Evolutionary conservation across 352 stramenopile genomes (phyloP).

Genomic region (Globisporangium mamillatum): DNA sequence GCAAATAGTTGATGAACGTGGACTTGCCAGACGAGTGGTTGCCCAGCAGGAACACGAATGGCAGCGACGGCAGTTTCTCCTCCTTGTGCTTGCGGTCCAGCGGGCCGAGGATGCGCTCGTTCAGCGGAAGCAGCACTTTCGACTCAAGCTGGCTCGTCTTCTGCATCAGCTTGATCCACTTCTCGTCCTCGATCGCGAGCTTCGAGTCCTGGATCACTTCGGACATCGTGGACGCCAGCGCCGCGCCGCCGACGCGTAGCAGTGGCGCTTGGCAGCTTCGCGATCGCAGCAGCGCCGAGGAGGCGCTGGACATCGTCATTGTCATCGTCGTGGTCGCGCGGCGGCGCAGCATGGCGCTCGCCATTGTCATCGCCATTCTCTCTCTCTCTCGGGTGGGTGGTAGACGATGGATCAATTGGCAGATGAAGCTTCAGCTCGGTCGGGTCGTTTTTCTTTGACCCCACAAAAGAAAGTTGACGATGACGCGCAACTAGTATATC

Average conservation of each 20-base stretch:
- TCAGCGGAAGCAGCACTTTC: slow-evolving; percentile 73
- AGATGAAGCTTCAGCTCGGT: slow-evolving; percentile 1
- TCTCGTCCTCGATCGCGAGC: slow-evolving; percentile 50
- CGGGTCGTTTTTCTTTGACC: slow-evolving; percentile 8
- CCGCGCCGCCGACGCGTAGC: background rate
- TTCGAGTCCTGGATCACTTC: slow-evolving; percentile 28
- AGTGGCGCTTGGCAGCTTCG: background rate
- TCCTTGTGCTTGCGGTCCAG: slow-evolving; percentile 88
- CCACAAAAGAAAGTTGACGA: background rate
- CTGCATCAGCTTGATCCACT: slow-evolving; percentile 83
- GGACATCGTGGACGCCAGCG: slow-evolving; percentile 15
- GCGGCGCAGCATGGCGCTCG: slow-evolving; percentile 11
- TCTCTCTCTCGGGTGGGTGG: background rate
- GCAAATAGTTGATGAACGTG: slow-evolving; percentile 99
- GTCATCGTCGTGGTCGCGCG: background rate
- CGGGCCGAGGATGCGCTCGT: slow-evolving; percentile 83
- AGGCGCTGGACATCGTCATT: background rate
- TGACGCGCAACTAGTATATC: background rate
- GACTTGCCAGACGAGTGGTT: slow-evolving; percentile 99
- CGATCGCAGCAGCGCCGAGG: background rate
- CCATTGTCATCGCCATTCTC: slow-evolving; percentile 15
- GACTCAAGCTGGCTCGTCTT: slow-evolving; percentile 75
- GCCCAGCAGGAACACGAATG: slow-evolving; percentile 98
- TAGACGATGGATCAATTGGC: slow-evolving; percentile 1
- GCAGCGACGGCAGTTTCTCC: slow-evolving; percentile 91